A percentile compares a stretch with the other conserved stretches of the same genome.
These are phyloP conservation scores for Mesembryanthemum crystallinum DNA, from an alignment of 148 eudicot species.

Conservation along the genomic window DNA sequence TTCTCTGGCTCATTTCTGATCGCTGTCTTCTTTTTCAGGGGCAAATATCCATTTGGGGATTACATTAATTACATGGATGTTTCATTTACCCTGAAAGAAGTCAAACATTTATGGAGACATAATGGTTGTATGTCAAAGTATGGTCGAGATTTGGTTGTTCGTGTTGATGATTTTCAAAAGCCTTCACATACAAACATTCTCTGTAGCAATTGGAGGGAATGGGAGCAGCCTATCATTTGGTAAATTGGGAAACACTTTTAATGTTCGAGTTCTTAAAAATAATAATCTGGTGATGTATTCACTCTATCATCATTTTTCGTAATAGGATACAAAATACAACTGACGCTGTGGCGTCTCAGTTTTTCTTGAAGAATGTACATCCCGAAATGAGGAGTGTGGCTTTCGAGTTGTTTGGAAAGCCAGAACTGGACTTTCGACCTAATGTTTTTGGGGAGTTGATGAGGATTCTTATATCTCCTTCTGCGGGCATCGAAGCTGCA, in stretches of 20 bases:
- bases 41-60: constrained; percentile 82
- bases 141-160: constrained; percentile 64
- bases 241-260: constrained; percentile 27
- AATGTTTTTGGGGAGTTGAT: constrained; percentile 89
- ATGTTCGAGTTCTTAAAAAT: neutral
- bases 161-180: constrained; percentile 87
- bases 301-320: constrained; percentile 6
- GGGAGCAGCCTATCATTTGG: constrained; percentile 93
- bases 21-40: constrained; percentile 44
- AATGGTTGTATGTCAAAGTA: constrained; percentile 68
- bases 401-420: constrained; percentile 60
- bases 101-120: constrained; percentile 80
- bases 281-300: neutral
- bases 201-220: constrained; percentile 79
- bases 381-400: constrained; percentile 69
- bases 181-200: constrained; percentile 66
- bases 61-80: constrained; percentile 65
- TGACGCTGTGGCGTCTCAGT: constrained; percentile 93
- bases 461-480: constrained; percentile 76
- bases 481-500: constrained; percentile 60
- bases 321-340: constrained; percentile 88
- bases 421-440: constrained; percentile 62
- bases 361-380: constrained; percentile 80
- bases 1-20: constrained; percentile 14
- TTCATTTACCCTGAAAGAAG: constrained; percentile 71